These are phyloP conservation scores for Vigna trinervia DNA, from an alignment of 306 rosid genomes.

Conservation along the genomic window DNA sequence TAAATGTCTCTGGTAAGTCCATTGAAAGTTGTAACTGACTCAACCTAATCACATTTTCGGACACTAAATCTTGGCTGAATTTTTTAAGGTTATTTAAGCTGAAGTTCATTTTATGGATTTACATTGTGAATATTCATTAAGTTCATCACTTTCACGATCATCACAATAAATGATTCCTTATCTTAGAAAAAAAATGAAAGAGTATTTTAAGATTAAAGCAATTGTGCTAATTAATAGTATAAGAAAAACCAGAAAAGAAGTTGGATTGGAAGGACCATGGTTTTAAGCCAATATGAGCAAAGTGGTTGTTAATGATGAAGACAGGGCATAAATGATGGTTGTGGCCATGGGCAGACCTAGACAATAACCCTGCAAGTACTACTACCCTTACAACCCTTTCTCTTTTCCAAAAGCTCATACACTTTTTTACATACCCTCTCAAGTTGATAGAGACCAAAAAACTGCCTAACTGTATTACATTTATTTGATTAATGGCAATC, in stretches of 20 bases:
- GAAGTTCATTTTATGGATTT: neutral
- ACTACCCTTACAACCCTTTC: neutral
- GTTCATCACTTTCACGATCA: neutral
- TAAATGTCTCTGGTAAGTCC: neutral
- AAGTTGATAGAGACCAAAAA: constrained; percentile 14
- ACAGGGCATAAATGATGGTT: constrained; percentile 7
- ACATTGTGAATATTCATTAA: neutral
- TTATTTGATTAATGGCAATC: neutral
- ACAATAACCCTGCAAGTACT: constrained; percentile 1
- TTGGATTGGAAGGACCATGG: constrained; percentile 23
- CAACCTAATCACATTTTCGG: neutral
- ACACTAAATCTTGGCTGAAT: neutral
- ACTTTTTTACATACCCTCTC: neutral
- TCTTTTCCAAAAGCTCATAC: neutral
- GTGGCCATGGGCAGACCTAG: constrained; percentile 2
- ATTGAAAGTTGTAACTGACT: neutral
- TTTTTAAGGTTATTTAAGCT: neutral
- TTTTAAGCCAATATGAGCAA: neutral
- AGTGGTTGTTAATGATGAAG: constrained; percentile 35
- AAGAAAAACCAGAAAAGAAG: constrained; percentile 2
- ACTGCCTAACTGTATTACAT: neutral
- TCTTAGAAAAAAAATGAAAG: neutral
- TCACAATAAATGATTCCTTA: neutral
- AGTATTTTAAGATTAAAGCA: neutral
- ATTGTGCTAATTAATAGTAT: neutral